Percentiles rank a stretch among this genome's conserved stretches.
Conservation (phyloP, 352 stramenopile genomes). For the Hyphochytrium catenoides region DNA sequence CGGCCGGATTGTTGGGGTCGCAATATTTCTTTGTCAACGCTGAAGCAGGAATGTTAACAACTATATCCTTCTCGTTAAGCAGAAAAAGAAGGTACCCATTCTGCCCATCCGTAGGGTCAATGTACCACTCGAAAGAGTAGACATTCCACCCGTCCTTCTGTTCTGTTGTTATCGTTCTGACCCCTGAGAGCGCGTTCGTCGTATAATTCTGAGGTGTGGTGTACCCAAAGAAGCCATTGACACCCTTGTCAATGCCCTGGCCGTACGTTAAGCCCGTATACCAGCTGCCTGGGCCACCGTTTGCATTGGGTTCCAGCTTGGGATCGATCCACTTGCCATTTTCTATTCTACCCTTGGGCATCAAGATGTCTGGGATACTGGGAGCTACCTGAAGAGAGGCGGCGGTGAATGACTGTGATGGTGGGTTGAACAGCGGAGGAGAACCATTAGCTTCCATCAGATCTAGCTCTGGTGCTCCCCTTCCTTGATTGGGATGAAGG, state of each 20-base stretch:
- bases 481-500: conserved; percentile 35
- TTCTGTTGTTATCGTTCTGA: no score
- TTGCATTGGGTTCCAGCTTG: conserved; percentile 23
- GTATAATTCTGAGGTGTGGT: no score
- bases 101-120: no score
- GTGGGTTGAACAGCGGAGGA: conserved; percentile 70
- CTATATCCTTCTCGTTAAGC: conserved; percentile 68
- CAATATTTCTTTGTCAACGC: conserved; percentile 11
- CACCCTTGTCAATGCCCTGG: no score
- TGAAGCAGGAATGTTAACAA: conserved; percentile 12
- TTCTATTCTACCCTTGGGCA: conserved; percentile 59
- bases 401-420: no score
- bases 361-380: conserved; percentile 62
- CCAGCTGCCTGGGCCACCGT: conserved; percentile 50
- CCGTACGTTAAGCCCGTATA: conserved; percentile 61
- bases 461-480: conserved; percentile 49
- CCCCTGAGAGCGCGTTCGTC: no score
- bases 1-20: conserved; percentile 37
- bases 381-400: no score
- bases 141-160: no score
- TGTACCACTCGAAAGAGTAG: no score
- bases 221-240: no score
- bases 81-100: conserved; percentile 79
- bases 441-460: conserved; percentile 69
- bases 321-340: conserved; percentile 35